phyloP scores from a whole-genome alignment of 176 grass and related monocot genomes.

The Panicum miliaceum region DNA sequence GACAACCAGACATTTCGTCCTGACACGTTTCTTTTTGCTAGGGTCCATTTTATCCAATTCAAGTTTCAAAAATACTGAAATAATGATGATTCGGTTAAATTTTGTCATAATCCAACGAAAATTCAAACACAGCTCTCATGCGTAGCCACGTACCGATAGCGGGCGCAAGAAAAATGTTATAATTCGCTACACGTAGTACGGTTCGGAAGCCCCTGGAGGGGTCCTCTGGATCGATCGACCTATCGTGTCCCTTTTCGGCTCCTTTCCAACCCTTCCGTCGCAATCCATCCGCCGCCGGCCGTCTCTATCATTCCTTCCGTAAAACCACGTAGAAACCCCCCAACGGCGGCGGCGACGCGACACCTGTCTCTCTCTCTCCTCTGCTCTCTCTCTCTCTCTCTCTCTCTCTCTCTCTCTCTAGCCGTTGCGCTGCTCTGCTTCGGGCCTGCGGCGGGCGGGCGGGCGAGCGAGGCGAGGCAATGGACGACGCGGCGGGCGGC shows the following conservation, averaged over 20 bases:
- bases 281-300: slow-evolving; percentile 4
- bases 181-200: background rate
- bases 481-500: background rate
- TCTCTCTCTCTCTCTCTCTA: background rate
- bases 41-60: too few species aligned
- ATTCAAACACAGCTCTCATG: too few species aligned
- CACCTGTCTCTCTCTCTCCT: background rate
- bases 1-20: too few species aligned
- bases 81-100: too few species aligned
- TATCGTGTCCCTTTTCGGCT: background rate
- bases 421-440: background rate
- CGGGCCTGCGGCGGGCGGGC: too few species aligned
- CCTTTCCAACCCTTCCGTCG: background rate
- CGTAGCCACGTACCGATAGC: background rate
- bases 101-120: too few species aligned
- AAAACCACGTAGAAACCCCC: slow-evolving; percentile 15
- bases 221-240: too few species aligned
- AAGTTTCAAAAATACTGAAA: too few species aligned
- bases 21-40: too few species aligned
- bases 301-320: slow-evolving; percentile 6
- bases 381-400: background rate
- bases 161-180: background rate
- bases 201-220: background rate
- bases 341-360: background rate
- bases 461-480: background rate